Evolutionary conservation across 345 rosid species (phyloP).

Genomic region (Aegle marmelos): DNA sequence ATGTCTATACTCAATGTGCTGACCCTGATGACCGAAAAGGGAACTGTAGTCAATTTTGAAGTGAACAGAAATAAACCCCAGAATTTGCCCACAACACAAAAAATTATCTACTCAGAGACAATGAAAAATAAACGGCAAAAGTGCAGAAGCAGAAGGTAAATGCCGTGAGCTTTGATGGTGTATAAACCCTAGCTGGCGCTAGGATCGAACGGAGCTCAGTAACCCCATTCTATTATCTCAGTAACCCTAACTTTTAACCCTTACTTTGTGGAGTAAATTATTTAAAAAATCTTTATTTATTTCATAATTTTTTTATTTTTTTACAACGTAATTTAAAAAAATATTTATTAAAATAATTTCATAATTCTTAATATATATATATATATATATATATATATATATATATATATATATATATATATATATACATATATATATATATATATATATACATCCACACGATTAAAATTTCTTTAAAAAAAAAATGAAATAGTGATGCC

Average conservation of each 20-base stretch:
- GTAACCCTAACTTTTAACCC: not conserved
- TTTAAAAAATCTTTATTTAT: too few species aligned
- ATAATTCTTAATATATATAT: too few species aligned
- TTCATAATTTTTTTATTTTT: too few species aligned
- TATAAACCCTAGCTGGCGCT: not conserved
- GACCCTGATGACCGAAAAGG: not conserved
- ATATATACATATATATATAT: too few species aligned
- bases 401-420: too few species aligned
- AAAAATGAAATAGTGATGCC: too few species aligned
- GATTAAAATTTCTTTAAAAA: too few species aligned
- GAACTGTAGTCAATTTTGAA: not conserved
- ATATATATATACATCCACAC: too few species aligned
- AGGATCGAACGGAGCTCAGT: not conserved
- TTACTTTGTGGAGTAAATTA: too few species aligned
- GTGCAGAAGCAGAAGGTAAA: not conserved
- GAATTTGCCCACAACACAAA: not conserved
- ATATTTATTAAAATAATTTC: too few species aligned
- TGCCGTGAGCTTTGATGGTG: not conserved
- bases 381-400: too few species aligned
- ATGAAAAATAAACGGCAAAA: not conserved
- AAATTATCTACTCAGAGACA: not conserved
- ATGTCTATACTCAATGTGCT: not conserved
- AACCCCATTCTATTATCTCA: fast-evolving
- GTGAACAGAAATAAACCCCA: not conserved
- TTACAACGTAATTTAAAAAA: too few species aligned